A percentile compares a stretch with the other conserved stretches of the same genome.
Evolutionary conservation across 148 eudicot species (phyloP).

Genomic region (Camellia japonica): DNA sequence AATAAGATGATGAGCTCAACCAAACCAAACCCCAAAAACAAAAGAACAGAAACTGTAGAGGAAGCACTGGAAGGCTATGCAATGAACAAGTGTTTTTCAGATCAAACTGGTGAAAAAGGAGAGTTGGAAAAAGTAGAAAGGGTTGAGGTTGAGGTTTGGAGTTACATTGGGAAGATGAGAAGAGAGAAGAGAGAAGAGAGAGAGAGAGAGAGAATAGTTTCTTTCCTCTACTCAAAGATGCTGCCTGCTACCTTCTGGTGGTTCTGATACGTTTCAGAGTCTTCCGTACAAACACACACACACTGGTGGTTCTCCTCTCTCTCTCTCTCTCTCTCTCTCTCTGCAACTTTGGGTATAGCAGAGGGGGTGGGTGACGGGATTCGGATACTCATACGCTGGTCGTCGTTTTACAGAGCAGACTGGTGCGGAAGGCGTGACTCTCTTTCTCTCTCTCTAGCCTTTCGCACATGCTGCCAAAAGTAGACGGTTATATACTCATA

Average conservation of each 20-base stretch:
- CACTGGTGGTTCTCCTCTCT: background rate
- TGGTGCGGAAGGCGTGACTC: conserved; percentile 19
- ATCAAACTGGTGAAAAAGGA: too few relatives aligned
- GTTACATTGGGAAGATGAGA: too few relatives aligned
- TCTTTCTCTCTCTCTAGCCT: background rate
- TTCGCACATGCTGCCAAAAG: conserved; percentile 6
- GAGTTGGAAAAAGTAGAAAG: too few relatives aligned
- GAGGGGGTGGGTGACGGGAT: background rate
- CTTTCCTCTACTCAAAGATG: background rate
- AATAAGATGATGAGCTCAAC: too few relatives aligned
- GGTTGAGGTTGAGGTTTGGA: too few relatives aligned
- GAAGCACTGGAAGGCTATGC: background rate
- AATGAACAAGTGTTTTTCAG: too few relatives aligned
- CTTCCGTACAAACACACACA: background rate
- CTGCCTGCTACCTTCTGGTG: background rate
- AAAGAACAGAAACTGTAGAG: background rate
- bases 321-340: conserved; percentile 11
- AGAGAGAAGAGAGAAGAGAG: too few relatives aligned
- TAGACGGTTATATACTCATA: conserved; percentile 2
- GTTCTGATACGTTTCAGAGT: background rate
- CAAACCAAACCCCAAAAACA: background rate
- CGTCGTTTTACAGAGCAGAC: conserved; percentile 1
- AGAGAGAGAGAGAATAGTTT: background rate
- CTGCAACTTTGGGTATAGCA: background rate
- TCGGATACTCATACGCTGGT: background rate